Conservation (phyloP, 352 stramenopile species). For the Phytophthora aleatoria region DNA sequence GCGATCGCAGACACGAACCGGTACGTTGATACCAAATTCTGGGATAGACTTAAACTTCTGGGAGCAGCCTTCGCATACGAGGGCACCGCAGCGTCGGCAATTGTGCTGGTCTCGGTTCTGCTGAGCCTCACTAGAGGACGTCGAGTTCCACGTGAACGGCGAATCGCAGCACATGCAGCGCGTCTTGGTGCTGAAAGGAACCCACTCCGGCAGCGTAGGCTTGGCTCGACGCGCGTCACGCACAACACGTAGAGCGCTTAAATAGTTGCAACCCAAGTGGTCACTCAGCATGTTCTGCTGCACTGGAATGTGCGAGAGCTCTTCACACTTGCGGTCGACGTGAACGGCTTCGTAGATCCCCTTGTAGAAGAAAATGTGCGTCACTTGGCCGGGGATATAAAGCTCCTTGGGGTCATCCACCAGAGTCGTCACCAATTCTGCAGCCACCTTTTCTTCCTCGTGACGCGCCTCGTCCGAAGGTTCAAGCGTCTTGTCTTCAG, state of each 20-base stretch:
- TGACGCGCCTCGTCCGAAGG: conserved; percentile 37
- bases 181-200: conserved; percentile 82
- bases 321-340: conserved; percentile 74
- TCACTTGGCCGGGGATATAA: conserved; percentile 77
- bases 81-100: conserved; percentile 78
- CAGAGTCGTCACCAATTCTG: conserved; percentile 53
- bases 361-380: conserved; percentile 81
- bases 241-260: conserved; percentile 79
- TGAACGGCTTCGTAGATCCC: conserved; percentile 84
- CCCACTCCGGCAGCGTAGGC: conserved; percentile 65
- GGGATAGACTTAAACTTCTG: conserved; percentile 86
- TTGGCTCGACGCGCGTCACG: conserved; percentile 69
- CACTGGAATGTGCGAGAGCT: conserved; percentile 78
- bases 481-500: conserved; percentile 40
- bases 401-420: conserved; percentile 76
- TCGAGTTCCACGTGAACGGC: conserved; percentile 91
- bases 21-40: conserved; percentile 85
- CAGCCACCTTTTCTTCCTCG: conserved; percentile 63
- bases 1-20: conserved; percentile 84
- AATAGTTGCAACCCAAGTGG: conserved; percentile 81
- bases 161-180: conserved; percentile 89
- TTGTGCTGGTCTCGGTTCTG: conserved; percentile 92
- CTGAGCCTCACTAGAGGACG: conserved; percentile 88
- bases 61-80: conserved; percentile 88
- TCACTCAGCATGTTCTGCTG: conserved; percentile 89